phyloP scores from a whole-genome alignment of 495 filamentous ascomycete species.

The Aspergillus panamensis region DNA sequence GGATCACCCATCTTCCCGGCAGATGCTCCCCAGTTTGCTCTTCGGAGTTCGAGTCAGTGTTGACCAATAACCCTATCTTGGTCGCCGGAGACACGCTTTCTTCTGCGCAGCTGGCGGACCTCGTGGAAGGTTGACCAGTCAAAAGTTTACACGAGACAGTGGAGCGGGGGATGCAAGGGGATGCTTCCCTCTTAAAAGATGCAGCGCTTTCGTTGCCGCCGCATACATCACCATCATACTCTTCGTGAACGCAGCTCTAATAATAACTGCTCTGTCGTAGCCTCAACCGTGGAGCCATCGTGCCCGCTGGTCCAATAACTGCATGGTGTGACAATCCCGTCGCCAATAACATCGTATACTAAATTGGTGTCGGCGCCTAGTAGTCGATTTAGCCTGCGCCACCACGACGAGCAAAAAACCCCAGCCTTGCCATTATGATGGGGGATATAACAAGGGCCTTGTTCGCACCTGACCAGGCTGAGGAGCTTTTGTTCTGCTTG shows the following conservation, averaged over 20 bases:
- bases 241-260: too few species aligned
- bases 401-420: neutral
- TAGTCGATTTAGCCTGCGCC: neutral
- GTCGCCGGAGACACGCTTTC: constrained; percentile 57
- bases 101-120: constrained; percentile 48
- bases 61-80: constrained; percentile 33
- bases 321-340: too few species aligned
- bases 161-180: too few species aligned
- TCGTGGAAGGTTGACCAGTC: constrained; percentile 43
- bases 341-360: too few species aligned
- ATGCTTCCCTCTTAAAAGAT: too few species aligned
- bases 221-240: too few species aligned
- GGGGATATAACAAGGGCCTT: constrained; percentile 1
- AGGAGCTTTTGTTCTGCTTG: neutral
- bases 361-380: too few species aligned
- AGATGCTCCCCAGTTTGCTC: constrained; percentile 64
- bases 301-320: too few species aligned
- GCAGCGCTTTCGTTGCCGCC: too few species aligned
- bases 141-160: constrained; percentile 39
- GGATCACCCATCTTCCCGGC: constrained; percentile 60
- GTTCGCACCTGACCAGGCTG: neutral
- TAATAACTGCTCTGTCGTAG: too few species aligned
- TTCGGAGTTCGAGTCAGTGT: constrained; percentile 38
- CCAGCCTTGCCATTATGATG: neutral
- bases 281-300: too few species aligned